These are phyloP conservation scores for Acorus gramineus DNA, from an alignment of 106 monocot genomes.

Conservation along the genomic window DNA sequence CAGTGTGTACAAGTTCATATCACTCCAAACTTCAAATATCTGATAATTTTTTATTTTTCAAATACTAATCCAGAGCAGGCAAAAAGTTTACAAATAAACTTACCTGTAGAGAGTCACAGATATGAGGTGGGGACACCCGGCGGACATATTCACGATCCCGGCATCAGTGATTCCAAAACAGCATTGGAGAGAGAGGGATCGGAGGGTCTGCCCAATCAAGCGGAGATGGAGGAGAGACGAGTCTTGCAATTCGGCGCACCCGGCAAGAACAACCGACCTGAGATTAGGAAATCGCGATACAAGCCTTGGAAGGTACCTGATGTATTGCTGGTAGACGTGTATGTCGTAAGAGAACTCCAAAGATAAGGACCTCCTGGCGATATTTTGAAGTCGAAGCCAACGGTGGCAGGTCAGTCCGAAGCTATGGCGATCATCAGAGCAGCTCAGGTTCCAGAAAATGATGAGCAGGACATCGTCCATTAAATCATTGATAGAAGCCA, in stretches of 20 bases:
- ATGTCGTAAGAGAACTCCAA: constrained; percentile 44
- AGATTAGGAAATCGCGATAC: constrained; percentile 49
- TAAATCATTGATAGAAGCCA: constrained; percentile 7
- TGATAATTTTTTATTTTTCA: too few species aligned
- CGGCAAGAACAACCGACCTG: constrained; percentile 38
- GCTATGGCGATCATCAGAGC: constrained; percentile 31
- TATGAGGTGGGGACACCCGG: constrained; percentile 36
- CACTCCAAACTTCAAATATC: too few species aligned
- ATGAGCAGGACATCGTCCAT: constrained; percentile 38
- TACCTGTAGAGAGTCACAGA: constrained; percentile 40
- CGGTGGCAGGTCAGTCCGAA: constrained; percentile 67
- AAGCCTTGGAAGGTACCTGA: constrained; percentile 36
- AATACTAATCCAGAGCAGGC: too few species aligned
- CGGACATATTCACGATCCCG: constrained; percentile 33
- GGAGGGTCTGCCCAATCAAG: constrained; percentile 30
- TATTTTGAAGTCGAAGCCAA: constrained; percentile 61
- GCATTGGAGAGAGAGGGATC: constrained; percentile 50
- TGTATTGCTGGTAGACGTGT: constrained; percentile 16
- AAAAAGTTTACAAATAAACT: too few species aligned
- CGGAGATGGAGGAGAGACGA: constrained; percentile 28
- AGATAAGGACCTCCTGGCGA: constrained; percentile 34
- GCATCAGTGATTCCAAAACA: constrained; percentile 56
- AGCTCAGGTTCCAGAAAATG: constrained; percentile 44
- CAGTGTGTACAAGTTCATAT: too few species aligned
- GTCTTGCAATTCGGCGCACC: constrained; percentile 49